Percentiles rank a stretch among this genome's conserved stretches.
These are phyloP conservation scores for Metschnikowia gelsemii DNA, from an alignment of 805 yeast genomes.

Conservation along the genomic window DNA sequence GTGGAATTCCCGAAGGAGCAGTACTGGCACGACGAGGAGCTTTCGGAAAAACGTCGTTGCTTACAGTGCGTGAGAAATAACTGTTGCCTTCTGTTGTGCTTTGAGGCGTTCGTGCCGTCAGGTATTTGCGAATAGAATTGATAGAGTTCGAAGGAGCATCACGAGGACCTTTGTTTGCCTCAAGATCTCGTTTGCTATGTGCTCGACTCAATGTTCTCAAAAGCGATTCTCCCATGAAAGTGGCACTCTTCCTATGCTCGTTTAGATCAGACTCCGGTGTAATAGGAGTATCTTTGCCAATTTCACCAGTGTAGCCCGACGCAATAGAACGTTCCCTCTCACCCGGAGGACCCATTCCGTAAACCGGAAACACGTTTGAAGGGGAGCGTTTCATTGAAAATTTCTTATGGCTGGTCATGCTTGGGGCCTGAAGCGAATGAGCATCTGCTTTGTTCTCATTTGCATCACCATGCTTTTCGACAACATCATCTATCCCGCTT, in stretches of 20 bases:
- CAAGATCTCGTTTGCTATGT: slow-evolving; percentile 13
- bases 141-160: background rate
- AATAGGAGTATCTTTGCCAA: slow-evolving; percentile 1
- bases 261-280: slow-evolving; percentile 1
- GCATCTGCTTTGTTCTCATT: background rate
- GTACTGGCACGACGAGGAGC: slow-evolving; percentile 3
- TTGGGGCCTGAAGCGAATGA: slow-evolving; percentile 5
- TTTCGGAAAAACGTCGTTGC: background rate
- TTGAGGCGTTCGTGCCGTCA: background rate
- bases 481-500: slow-evolving; percentile 10
- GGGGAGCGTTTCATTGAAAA: slow-evolving; percentile 43
- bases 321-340: slow-evolving; percentile 60
- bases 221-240: slow-evolving; percentile 17
- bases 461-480: slow-evolving; percentile 9
- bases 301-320: slow-evolving; percentile 17
- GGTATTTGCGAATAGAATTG: background rate
- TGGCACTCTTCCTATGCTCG: slow-evolving; percentile 12
- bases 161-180: slow-evolving; percentile 8
- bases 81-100: slow-evolving; percentile 2
- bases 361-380: slow-evolving; percentile 75
- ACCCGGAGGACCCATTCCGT: slow-evolving; percentile 71
- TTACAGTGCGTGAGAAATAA: slow-evolving; percentile 2
- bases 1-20: slow-evolving; percentile 8
- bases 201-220: slow-evolving; percentile 15
- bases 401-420: slow-evolving; percentile 2